Evolutionary conservation across 108 stramenopile species (phyloP).

Genomic region (Fistulifera solaris): DNA sequence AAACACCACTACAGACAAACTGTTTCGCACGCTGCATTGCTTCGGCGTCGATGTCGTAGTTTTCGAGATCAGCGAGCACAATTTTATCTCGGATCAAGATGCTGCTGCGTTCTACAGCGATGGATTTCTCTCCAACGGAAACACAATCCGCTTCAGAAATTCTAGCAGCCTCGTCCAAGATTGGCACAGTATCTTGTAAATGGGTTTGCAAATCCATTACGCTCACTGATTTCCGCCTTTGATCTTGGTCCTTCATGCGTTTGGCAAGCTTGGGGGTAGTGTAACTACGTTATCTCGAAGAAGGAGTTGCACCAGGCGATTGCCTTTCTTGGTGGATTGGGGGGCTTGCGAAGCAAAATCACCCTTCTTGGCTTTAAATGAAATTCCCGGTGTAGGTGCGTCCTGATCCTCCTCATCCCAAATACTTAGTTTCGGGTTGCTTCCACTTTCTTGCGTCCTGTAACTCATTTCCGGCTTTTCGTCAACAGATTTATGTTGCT

Average conservation of each 20-base stretch:
- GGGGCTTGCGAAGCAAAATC: slow-evolving; percentile 25
- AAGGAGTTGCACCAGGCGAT: slow-evolving; percentile 32
- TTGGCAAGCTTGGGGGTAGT: slow-evolving; percentile 52
- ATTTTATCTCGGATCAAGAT: slow-evolving; percentile 44
- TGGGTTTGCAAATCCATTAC: slow-evolving; percentile 12
- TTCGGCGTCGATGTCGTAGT: slow-evolving; percentile 55
- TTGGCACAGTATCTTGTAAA: slow-evolving; percentile 25
- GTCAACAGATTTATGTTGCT: slow-evolving; percentile 1
- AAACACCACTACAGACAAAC: slow-evolving; percentile 66
- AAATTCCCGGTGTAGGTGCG: too few species aligned
- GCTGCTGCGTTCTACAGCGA: slow-evolving; percentile 48
- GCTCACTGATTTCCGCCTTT: slow-evolving; percentile 17
- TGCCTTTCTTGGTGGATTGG: slow-evolving; percentile 22
- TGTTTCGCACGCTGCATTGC: slow-evolving; percentile 57
- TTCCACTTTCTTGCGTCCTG: too few species aligned
- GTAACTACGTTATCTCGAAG: slow-evolving; percentile 35
- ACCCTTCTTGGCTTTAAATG: slow-evolving; percentile 11
- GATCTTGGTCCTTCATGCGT: slow-evolving; percentile 34
- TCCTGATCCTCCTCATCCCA: slow-evolving; percentile 7
- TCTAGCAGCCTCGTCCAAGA: slow-evolving; percentile 26
- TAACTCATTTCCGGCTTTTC: slow-evolving; percentile 4
- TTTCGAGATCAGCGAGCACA: slow-evolving; percentile 29
- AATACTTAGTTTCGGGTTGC: background rate
- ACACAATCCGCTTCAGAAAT: slow-evolving; percentile 26
- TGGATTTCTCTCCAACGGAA: slow-evolving; percentile 31